Evolutionary conservation across 2,329 filamentous ascomycete species (phyloP).

Genomic region (Sporothrix sp.): DNA sequence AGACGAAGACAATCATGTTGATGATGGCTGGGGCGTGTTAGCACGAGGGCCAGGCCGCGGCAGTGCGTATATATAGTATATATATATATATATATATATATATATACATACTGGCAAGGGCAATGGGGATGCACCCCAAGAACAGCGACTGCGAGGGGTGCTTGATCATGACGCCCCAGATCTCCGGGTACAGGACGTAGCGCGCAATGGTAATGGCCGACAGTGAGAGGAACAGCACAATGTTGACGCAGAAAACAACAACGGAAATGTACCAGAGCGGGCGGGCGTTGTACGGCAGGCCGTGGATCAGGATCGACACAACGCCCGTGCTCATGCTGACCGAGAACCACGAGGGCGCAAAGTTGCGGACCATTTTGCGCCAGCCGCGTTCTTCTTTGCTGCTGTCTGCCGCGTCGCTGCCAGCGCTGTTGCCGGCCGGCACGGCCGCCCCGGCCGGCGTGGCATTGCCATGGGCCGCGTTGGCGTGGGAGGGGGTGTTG

Average conservation of each 20-base stretch:
- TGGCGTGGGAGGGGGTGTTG: background rate
- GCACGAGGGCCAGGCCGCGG: background rate
- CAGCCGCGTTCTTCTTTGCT: conserved; percentile 22
- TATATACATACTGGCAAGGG: conserved; percentile 36
- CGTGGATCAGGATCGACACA: conserved; percentile 46
- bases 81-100: too few species aligned
- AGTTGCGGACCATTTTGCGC: conserved; percentile 32
- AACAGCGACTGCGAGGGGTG: conserved; percentile 55
- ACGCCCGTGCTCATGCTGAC: conserved; percentile 57
- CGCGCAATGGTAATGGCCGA: conserved; percentile 41
- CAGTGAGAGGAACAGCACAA: conserved; percentile 43
- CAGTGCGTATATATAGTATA: too few species aligned
- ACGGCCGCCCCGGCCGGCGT: background rate
- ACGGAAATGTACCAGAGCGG: conserved; percentile 46
- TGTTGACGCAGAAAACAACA: conserved; percentile 47
- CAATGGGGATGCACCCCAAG: conserved; percentile 54
- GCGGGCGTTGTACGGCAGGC: conserved; percentile 45
- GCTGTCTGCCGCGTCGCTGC: too few species aligned
- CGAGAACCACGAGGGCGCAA: conserved; percentile 41
- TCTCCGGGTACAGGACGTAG: conserved; percentile 50
- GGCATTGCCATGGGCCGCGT: background rate
- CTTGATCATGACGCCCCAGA: conserved; percentile 50
- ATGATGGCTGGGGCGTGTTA: conserved; percentile 35
- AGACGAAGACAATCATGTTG: conserved; percentile 49
- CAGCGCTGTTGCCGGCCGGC: background rate